These are phyloP conservation scores for Collariella sp. DNA, from an alignment of 495 filamentous ascomycete species.

Conservation along the genomic window DNA sequence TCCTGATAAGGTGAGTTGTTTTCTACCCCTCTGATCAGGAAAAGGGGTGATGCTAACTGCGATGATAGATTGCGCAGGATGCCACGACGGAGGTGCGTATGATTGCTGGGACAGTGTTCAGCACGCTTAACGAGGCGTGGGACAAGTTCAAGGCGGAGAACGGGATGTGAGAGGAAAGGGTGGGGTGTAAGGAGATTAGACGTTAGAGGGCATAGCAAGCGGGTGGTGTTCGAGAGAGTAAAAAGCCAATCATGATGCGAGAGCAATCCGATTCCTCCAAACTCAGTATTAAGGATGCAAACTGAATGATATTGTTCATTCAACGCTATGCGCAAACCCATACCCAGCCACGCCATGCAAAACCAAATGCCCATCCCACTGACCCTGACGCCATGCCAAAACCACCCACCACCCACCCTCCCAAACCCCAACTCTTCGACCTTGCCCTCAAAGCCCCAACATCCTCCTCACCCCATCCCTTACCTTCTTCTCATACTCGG, in stretches of 20 bases:
- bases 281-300: background rate
- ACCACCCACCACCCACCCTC: background rate
- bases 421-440: background rate
- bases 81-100: conserved; percentile 92
- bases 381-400: too few species aligned
- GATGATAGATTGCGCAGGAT: conserved; percentile 63
- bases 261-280: background rate
- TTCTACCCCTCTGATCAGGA: too few species aligned
- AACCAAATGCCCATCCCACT: background rate
- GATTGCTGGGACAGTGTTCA: conserved; percentile 86
- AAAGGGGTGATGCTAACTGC: conserved; percentile 4
- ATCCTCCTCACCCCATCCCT: conserved; percentile 58
- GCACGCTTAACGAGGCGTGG: conserved; percentile 93
- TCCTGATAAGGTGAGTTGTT: conserved; percentile 81
- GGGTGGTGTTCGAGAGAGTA: background rate
- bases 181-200: background rate
- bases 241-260: background rate
- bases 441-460: conserved; percentile 47
- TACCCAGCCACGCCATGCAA: background rate
- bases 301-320: background rate
- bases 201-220: background rate
- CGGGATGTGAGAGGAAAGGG: conserved; percentile 42
- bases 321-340: background rate
- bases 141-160: conserved; percentile 96
- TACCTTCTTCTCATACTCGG: conserved; percentile 80